Conservation (phyloP, 2,329 filamentous ascomycete genomes). For the Sphaerulina musiva region DNA sequence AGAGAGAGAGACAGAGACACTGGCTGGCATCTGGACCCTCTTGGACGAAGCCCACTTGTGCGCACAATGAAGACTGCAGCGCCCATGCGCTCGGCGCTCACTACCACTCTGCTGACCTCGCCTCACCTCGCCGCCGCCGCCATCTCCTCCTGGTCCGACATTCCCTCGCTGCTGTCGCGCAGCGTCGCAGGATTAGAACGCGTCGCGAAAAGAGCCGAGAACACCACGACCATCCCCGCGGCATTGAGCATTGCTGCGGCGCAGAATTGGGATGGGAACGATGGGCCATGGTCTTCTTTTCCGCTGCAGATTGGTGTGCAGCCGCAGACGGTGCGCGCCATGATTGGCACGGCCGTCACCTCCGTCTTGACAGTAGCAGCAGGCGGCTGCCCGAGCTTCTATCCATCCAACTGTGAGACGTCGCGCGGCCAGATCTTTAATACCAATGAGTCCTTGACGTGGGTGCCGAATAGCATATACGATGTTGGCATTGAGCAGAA, state of each 20-base stretch:
- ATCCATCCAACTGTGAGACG: slow-evolving; percentile 28
- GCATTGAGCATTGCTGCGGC: slow-evolving; percentile 32
- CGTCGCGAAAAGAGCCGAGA: neutral
- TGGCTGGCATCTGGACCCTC: neutral
- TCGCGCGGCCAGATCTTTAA: slow-evolving; percentile 42
- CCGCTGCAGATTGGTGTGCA: slow-evolving; percentile 32
- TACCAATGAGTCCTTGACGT: slow-evolving; percentile 50
- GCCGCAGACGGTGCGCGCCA: slow-evolving; percentile 32
- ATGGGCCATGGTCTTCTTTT: slow-evolving; percentile 35
- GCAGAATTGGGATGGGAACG: slow-evolving; percentile 37
- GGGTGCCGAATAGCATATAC: slow-evolving; percentile 55
- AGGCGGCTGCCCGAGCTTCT: slow-evolving; percentile 27
- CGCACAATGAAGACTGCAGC: slow-evolving; percentile 1
- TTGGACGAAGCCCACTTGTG: neutral
- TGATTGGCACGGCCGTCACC: slow-evolving; percentile 31
- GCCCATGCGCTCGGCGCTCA: neutral
- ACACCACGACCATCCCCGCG: slow-evolving; percentile 25
- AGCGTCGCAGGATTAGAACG: slow-evolving; percentile 1
- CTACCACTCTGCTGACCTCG: slow-evolving; percentile 6
- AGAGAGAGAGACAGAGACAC: neutral
- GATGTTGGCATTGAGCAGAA: slow-evolving; percentile 53
- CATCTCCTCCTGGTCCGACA: slow-evolving; percentile 4
- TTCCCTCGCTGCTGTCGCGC: slow-evolving; percentile 5
- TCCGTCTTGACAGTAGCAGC: slow-evolving; percentile 28
- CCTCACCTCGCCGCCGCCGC: slow-evolving; percentile 3